These are phyloP conservation scores for Coccomyxa sp. DNA, from an alignment of 139 green algal genomes.

Conservation along the genomic window DNA sequence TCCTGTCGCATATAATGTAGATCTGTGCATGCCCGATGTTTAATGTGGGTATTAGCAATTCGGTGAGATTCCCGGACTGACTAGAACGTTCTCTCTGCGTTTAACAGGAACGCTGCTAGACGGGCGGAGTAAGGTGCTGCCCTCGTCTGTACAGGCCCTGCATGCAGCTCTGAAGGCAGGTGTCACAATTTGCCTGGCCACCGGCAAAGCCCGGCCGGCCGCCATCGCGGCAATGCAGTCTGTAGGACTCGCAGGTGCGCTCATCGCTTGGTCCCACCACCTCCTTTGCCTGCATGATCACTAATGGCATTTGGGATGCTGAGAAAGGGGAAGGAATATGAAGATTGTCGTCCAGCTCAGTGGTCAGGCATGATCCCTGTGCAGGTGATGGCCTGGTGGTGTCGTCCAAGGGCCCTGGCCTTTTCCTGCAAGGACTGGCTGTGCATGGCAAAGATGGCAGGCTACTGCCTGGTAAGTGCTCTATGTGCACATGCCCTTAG, in stretches of 20 bases:
- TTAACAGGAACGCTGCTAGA: conserved; percentile 79
- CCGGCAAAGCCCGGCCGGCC: conserved; percentile 90
- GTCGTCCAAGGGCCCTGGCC: conserved; percentile 45
- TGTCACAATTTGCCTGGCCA: conserved; percentile 82
- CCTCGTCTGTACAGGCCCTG: conserved; percentile 59
- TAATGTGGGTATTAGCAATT: conserved; percentile 38
- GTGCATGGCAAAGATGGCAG: conserved; percentile 50
- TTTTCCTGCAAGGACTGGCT: conserved; percentile 86
- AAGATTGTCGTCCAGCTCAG: no score
- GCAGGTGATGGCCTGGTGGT: conserved; percentile 55
- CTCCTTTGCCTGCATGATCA: not conserved
- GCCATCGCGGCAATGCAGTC: conserved; percentile 56
- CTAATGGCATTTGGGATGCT: not conserved
- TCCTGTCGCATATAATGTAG: no score
- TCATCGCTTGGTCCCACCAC: not conserved
- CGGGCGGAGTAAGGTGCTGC: conserved; percentile 48
- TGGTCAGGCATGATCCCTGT: not conserved
- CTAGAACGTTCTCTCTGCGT: conserved; percentile 39
- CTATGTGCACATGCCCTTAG: not conserved
- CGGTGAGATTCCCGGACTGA: not conserved
- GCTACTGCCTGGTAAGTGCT: conserved; percentile 19
- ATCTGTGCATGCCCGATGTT: not conserved
- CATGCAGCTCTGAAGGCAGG: conserved; percentile 46
- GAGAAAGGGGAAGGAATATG: not conserved
- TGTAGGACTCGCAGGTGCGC: conserved; percentile 55